phyloP scores from a whole-genome alignment of 1,284 basidiomycete species.

The Sanghuangporus sanghuang region DNA sequence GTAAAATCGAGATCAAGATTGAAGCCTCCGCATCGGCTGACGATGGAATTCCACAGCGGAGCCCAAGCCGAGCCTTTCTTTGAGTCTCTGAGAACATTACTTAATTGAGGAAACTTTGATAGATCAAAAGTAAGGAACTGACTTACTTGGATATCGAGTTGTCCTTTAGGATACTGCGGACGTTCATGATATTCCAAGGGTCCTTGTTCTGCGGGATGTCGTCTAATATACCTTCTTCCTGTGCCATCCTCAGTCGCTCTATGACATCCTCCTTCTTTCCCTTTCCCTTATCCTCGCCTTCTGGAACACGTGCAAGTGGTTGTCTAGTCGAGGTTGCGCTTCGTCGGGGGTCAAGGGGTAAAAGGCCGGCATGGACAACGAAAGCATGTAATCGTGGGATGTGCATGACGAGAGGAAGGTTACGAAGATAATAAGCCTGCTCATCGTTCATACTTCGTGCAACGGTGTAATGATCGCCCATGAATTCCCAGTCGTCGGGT shows the following conservation, averaged over 20 bases:
- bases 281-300: background rate
- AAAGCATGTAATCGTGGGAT: slow-evolving; percentile 73
- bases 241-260: slow-evolving; percentile 36
- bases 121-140: background rate
- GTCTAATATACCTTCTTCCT: slow-evolving; percentile 55
- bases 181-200: slow-evolving; percentile 73
- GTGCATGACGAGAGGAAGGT: slow-evolving; percentile 70
- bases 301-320: slow-evolving; percentile 61
- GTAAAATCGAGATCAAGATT: slow-evolving; percentile 18
- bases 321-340: slow-evolving; percentile 47
- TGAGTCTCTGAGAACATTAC: slow-evolving; percentile 24
- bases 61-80: slow-evolving; percentile 69
- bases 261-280: slow-evolving; percentile 8
- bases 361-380: slow-evolving; percentile 80
- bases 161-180: slow-evolving; percentile 58
- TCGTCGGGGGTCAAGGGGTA: slow-evolving; percentile 62
- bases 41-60: slow-evolving; percentile 66
- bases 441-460: slow-evolving; percentile 55
- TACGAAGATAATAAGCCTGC: slow-evolving; percentile 64
- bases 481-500: slow-evolving; percentile 64
- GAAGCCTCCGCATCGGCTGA: slow-evolving; percentile 61
- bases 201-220: slow-evolving; percentile 69
- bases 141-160: slow-evolving; percentile 47
- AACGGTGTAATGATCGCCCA: slow-evolving; percentile 70
- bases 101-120: background rate